Base-by-base conservation (phyloP, 371 early-diverging fungal genomes). In the Mucor velutinosus region DNA sequence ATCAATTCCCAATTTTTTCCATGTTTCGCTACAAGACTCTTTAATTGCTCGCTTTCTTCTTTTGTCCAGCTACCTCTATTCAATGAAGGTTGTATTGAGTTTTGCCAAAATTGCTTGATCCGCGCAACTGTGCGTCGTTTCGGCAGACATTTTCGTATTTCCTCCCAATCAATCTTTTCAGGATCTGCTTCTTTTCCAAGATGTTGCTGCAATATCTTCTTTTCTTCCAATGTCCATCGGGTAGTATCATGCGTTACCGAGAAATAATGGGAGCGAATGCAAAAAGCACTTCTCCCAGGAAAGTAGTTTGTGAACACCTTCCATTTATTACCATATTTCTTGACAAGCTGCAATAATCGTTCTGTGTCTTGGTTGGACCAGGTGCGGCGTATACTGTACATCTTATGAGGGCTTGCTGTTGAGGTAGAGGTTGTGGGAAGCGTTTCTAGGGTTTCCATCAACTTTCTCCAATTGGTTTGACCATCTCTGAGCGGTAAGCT, bases 141-240 rank as follows among this genome's bases (percentile, higher is more conserved):
- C 0, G 73, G 69, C 19, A 72, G 25, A 17, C 10, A 14, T 4
- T 45, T 12, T 21, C 21, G 49, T 3, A 65, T 29, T 5, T 47
- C 12, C 17, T 45, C 62, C 73, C 73, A 72, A n/a, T 72, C 62
- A 3, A 68, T 62, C 12, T 51, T 64, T 1, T 61, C 62, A 1
- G 39, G 39, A 58, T 60, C 67, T 4, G 15, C 2, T 32, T 62
- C 29, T 33, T 27, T 21, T 7, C 29, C 15, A 15, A 71, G 29
- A 14, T 47, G 15, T 17, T 51, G 57, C 35, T 66, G 63, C 19
- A 68, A 25, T 10, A 63, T 68, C 35, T 68, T 63, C 30, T 68
- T 71, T 33, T 71, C 71, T 39, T 71, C 71, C 7, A 58, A 23
- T 0, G 71, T 71, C 71, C 71, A 71, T 10, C 66, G 62, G 7